Evolutionary conservation across 2,329 filamentous ascomycete genomes (phyloP).

Genomic region (Stemphylium vesicarium): DNA sequence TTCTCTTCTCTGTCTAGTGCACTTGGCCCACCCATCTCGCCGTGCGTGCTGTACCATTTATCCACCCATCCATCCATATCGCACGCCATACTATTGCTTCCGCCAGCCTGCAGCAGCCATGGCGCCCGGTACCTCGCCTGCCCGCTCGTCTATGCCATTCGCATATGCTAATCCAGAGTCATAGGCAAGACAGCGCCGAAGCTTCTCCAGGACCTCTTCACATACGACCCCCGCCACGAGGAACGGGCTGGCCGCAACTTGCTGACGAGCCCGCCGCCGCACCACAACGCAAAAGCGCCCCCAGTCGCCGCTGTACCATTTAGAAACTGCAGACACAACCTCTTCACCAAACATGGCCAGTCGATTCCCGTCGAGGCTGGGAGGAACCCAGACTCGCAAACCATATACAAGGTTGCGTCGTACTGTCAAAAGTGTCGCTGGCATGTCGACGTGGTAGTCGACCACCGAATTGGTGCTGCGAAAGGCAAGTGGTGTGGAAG

Average conservation of each 20-base stretch:
- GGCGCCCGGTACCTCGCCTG: slow-evolving; percentile 29
- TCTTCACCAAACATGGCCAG: slow-evolving; percentile 64
- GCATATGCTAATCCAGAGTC: slow-evolving; percentile 28
- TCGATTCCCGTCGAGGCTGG: slow-evolving; percentile 56
- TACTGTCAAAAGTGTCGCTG: slow-evolving; percentile 67
- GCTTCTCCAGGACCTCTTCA: slow-evolving; percentile 59
- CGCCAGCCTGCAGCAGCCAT: slow-evolving; percentile 15
- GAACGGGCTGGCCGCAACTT: slow-evolving; percentile 58
- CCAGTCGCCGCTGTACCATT: slow-evolving; percentile 45
- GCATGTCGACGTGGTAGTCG: slow-evolving; percentile 65
- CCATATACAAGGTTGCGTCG: slow-evolving; percentile 63
- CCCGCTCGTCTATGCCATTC: not conserved
- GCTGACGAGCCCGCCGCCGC: slow-evolving; percentile 64
- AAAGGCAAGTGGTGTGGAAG: slow-evolving; percentile 50
- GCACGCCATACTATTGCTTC: slow-evolving; percentile 4
- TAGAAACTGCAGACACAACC: slow-evolving; percentile 64
- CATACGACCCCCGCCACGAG: slow-evolving; percentile 59
- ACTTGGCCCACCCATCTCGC: slow-evolving; percentile 4
- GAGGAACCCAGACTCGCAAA: slow-evolving; percentile 45
- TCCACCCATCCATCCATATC: slow-evolving; percentile 3
- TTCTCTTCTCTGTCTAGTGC: slow-evolving; percentile 5
- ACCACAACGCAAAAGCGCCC: slow-evolving; percentile 51
- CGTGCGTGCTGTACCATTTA: slow-evolving; percentile 9
- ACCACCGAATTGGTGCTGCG: slow-evolving; percentile 54
- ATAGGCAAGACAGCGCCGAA: slow-evolving; percentile 58